A percentile compares a stretch with the other conserved stretches of the same genome.
Conservation (phyloP, 2,329 filamentous ascomycete species). For the Phialophora macrospora region DNA sequence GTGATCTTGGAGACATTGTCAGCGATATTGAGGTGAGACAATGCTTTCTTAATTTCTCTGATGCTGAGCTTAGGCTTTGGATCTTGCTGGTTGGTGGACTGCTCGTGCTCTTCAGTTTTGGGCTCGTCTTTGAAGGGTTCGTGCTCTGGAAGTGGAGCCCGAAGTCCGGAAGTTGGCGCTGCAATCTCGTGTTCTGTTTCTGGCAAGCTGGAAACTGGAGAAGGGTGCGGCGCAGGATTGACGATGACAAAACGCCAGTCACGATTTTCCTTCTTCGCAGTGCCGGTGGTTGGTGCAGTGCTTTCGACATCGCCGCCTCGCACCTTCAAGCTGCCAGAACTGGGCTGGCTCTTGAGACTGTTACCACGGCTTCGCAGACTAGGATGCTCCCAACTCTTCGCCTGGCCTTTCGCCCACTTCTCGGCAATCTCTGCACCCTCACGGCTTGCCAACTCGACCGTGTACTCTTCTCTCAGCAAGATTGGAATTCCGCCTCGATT, state of each 20-base stretch:
- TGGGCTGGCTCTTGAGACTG: constrained; percentile 8
- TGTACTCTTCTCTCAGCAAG: constrained; percentile 31
- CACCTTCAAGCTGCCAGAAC: constrained; percentile 4
- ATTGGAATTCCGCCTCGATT: constrained; percentile 20
- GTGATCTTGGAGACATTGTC: constrained; percentile 24
- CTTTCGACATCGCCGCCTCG: constrained; percentile 10
- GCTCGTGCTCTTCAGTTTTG: background rate
- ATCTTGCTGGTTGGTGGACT: background rate
- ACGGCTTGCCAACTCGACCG: constrained; percentile 32
- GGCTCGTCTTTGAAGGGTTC: background rate
- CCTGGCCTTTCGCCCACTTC: constrained; percentile 17
- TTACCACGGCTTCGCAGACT: constrained; percentile 13
- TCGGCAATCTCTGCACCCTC: constrained; percentile 26
- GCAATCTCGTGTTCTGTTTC: background rate
- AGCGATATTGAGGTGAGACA: constrained; percentile 19
- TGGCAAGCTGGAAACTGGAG: background rate
- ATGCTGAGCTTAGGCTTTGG: background rate
- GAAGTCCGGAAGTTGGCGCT: background rate
- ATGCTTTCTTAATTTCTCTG: constrained; percentile 2
- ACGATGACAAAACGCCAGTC: background rate
- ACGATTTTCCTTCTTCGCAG: background rate
- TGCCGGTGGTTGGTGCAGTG: background rate
- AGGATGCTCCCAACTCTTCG: constrained; percentile 1
- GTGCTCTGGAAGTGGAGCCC: background rate
- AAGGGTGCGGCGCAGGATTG: background rate